Evolutionary conservation across 768 basidiomycete species (phyloP), one percentile per base, ranked within the genome.

Genomic region (Serpula lacrymans): DNA sequence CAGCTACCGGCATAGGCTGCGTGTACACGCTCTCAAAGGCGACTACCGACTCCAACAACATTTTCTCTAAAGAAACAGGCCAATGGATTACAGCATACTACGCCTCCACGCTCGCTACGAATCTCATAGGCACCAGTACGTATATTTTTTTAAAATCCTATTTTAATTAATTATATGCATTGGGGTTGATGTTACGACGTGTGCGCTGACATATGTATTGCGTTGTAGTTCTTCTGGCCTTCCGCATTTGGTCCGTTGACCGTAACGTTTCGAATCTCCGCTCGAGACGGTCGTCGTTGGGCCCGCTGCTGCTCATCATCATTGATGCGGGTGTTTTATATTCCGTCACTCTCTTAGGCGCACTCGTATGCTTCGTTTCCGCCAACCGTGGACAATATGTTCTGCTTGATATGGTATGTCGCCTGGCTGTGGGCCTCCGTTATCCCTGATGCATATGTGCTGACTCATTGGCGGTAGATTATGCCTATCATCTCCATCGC

Each of bases 391-490:
- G 32, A 9, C 43, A 46, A 27, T 32, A 43, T 12, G 42, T 55
- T 31, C 17, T 55, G 29, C 26, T 52, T 13, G 54, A 55, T 34
- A 50, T 53, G 51, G 54, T 39, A 9, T n/a, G n/a, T n/a, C n/a
- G n/a, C n/a, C n/a, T n/a, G n/a, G n/a, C n/a, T n/a, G n/a, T n/a
- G 23, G 37, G 13, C 14, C 10, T 9, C 26, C n/a, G 27, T 26
- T 14, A 13, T 11, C 10, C 4, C 17, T 28, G n/a, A 5, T 28
- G 12, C 10, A 30, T 22, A 48, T 46, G 31, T 33, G 12, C 22
- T 16, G 10, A 25, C 17, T 22, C 13, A 9, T 17, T 28, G 18
- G 37, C 25, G 28, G 16, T 4, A 57, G 54, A 41, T 48, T 26
- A 53, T 42, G 6, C 51, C 46, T 4, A 50, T 50, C 18, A 48